phyloP scores from a whole-genome alignment of 495 filamentous ascomycete species.

The Neurospora sp. region DNA sequence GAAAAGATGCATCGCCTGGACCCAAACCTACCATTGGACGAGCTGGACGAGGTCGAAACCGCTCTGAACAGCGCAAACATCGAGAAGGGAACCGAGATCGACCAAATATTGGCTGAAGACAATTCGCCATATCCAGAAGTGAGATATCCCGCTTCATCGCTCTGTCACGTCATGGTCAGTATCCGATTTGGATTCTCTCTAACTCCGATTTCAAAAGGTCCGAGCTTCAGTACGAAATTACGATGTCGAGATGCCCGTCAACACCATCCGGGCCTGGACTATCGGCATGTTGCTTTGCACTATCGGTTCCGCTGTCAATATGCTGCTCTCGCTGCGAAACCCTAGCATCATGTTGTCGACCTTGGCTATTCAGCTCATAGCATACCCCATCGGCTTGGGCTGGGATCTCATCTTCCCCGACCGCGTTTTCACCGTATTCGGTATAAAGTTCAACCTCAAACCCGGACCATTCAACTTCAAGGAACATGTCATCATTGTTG shows the following conservation, averaged over 20 bases:
- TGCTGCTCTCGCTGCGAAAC: conserved; percentile 58
- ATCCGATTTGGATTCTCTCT: conserved; percentile 1
- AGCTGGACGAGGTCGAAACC: conserved; percentile 50
- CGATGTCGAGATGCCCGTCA: conserved; percentile 58
- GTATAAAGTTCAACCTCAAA: conserved; percentile 51
- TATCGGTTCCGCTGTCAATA: conserved; percentile 60
- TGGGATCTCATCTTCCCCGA: conserved; percentile 47
- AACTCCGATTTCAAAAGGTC: conserved; percentile 45
- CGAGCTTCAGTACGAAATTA: conserved; percentile 49
- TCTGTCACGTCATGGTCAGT: neutral
- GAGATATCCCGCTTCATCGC: conserved; percentile 14
- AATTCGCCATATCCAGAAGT: conserved; percentile 65
- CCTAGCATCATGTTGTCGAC: conserved; percentile 56
- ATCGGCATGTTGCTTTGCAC: conserved; percentile 56
- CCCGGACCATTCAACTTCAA: conserved; percentile 71
- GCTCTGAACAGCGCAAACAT: conserved; percentile 46
- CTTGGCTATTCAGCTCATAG: conserved; percentile 58
- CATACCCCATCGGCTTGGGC: conserved; percentile 57
- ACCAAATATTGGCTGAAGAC: conserved; percentile 49
- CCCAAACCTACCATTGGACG: conserved; percentile 55
- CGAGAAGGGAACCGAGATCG: conserved; percentile 43
- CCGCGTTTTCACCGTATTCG: conserved; percentile 47
- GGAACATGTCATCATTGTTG: conserved; percentile 67
- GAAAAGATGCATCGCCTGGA: conserved; percentile 58
- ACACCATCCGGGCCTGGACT: conserved; percentile 63